Evolutionary conservation across 129 eudicot species (phyloP).

Genomic region (Flaveria ramosissima): DNA sequence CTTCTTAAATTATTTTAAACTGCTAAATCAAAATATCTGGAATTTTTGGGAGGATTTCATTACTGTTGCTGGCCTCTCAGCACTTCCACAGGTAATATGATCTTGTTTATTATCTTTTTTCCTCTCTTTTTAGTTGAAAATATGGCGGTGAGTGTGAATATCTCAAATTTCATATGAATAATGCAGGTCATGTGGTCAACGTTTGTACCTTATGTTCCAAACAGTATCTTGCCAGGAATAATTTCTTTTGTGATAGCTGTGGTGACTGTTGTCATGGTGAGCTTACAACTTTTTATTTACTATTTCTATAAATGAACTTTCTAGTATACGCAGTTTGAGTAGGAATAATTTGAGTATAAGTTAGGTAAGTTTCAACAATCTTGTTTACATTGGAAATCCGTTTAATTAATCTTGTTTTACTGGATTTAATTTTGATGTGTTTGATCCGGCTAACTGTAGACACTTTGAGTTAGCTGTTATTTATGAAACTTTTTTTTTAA

Average conservation of each 20-base stretch:
- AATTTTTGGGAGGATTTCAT: slow-evolving; percentile 92
- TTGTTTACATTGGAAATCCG: no score
- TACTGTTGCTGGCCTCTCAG: slow-evolving; percentile 85
- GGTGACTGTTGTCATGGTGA: slow-evolving; percentile 73
- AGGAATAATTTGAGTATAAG: neutral
- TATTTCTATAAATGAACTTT: neutral
- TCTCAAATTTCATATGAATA: neutral
- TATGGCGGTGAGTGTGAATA: neutral
- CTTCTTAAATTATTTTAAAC: slow-evolving; percentile 66
- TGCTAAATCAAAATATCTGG: slow-evolving; percentile 67
- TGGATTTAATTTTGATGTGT: neutral
- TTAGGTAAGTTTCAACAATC: no score
- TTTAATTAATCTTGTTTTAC: no score
- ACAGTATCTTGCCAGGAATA: slow-evolving; percentile 75
- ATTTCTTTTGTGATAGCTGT: slow-evolving; percentile 61
- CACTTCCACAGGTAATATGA: slow-evolving; percentile 82
- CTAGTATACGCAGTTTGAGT: neutral
- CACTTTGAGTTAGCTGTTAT: neutral
- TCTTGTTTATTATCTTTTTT: neutral
- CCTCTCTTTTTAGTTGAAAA: neutral
- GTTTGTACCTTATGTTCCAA: slow-evolving; percentile 80
- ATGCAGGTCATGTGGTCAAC: slow-evolving; percentile 99
- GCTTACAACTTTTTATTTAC: slow-evolving; percentile 16
- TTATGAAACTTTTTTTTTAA: neutral
- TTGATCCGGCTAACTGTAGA: neutral